These are phyloP conservation scores for Cucurbita ficifolia DNA, from an alignment of 306 rosid species.

Conservation along the genomic window DNA sequence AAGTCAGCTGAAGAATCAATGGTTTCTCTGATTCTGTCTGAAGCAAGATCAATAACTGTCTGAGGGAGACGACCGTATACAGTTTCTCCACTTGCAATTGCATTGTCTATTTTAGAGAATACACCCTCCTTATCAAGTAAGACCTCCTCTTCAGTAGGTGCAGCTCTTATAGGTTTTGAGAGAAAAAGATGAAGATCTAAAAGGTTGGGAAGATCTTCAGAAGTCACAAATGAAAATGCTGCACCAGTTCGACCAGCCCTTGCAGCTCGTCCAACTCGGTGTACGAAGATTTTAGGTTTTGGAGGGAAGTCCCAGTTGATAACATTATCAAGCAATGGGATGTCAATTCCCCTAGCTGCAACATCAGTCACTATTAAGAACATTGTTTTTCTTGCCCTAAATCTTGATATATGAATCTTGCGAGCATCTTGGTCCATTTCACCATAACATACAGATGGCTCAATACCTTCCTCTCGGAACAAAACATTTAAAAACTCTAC, in stretches of 20 bases:
- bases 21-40: conserved; percentile 69
- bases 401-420: conserved; percentile 61
- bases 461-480: conserved; percentile 72
- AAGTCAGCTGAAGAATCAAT: conserved; percentile 65
- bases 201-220: conserved; percentile 73
- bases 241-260: conserved; percentile 92
- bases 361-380: conserved; percentile 79
- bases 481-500: conserved; percentile 64
- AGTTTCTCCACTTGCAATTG: conserved; percentile 59
- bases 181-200: conserved; percentile 93
- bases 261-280: conserved; percentile 92
- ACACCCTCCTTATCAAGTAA: conserved; percentile 58
- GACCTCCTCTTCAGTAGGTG: conserved; percentile 82
- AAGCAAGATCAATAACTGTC: conserved; percentile 64
- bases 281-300: conserved; percentile 80
- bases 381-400: conserved; percentile 85
- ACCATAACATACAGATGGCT: conserved; percentile 84
- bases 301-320: conserved; percentile 95
- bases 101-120: conserved; percentile 53
- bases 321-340: conserved; percentile 92
- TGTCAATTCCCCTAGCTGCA: conserved; percentile 93
- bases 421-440: conserved; percentile 99
- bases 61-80: conserved; percentile 91
- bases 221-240: conserved; percentile 73
- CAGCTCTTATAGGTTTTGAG: conserved; percentile 64